Conservation (phyloP, 371 early-diverging fungal genomes). For the Mortierella sp. region DNA sequence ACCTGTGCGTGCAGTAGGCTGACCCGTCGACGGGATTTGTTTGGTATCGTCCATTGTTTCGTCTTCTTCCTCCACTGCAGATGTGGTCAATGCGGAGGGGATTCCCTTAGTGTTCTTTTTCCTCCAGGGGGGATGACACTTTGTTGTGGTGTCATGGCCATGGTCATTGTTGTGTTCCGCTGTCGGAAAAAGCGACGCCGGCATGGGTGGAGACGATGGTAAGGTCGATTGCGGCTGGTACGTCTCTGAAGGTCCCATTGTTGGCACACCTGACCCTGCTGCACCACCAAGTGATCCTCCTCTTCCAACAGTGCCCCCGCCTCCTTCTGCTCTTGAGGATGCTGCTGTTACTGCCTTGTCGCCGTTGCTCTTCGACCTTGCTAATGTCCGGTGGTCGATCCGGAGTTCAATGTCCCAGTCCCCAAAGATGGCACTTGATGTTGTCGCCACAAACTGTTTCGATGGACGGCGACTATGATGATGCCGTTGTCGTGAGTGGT, state of each 20-base stretch:
- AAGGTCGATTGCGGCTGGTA: slow-evolving; percentile 13
- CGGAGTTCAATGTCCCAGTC: slow-evolving; percentile 40
- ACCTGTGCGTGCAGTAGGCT: slow-evolving; percentile 17
- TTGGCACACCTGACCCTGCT: slow-evolving; percentile 2
- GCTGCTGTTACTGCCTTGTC: not conserved
- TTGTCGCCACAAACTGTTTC: slow-evolving; percentile 31
- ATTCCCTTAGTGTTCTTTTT: slow-evolving; percentile 1
- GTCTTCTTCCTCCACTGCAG: not conserved
- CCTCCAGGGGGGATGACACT: not conserved
- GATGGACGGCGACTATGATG: slow-evolving; percentile 26
- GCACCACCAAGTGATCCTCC: slow-evolving; percentile 9
- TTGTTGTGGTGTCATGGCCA: not conserved
- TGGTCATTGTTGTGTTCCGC: not conserved
- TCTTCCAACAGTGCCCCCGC: not conserved
- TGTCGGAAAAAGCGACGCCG: not conserved
- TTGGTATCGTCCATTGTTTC: slow-evolving; percentile 5
- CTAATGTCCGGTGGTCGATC: slow-evolving; percentile 19
- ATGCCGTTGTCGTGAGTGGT: slow-evolving; percentile 4
- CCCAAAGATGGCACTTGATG: slow-evolving; percentile 27
- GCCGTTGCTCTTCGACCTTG: slow-evolving; percentile 14
- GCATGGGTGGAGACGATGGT: slow-evolving; percentile 3
- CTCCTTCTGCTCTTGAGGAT: slow-evolving; percentile 5
- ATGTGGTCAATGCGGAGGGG: too few species aligned
- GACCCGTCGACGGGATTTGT: not conserved
- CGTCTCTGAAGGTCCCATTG: slow-evolving; percentile 9